Evolutionary conservation across 306 rosid species (phyloP).

Genomic region (Alnus glutinosa): DNA sequence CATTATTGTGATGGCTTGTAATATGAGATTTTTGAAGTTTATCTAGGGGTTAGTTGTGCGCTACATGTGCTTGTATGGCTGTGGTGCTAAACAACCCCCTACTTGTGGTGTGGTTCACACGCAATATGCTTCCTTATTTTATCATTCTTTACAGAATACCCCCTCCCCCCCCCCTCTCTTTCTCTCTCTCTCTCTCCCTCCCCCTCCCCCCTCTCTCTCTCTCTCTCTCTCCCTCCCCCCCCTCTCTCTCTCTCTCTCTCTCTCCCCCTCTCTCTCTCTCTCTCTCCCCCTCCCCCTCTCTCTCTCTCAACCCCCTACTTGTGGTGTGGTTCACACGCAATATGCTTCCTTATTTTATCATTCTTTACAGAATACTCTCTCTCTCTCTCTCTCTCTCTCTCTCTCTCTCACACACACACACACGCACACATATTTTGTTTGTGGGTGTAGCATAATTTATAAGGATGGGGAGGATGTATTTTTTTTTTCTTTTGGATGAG

Average conservation of each 20-base stretch:
- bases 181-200: too few relatives aligned
- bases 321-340: neutral
- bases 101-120: neutral
- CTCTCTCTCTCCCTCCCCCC: neutral
- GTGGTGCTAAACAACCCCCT: neutral
- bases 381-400: neutral
- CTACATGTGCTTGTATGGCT: neutral
- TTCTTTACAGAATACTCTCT: neutral
- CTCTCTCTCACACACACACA: neutral
- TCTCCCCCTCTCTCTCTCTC: neutral
- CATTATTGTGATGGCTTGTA: neutral
- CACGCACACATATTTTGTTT: neutral
- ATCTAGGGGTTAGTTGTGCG: neutral
- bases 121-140: neutral
- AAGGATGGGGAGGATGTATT: neutral
- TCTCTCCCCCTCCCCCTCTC: neutral
- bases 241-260: neutral
- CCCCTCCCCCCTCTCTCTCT: neutral
- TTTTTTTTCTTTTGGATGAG: neutral
- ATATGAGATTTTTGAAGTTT: neutral
- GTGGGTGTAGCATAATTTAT: neutral
- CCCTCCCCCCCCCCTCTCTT: neutral
- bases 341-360: neutral
- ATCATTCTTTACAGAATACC: neutral
- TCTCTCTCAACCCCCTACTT: neutral